Percentiles rank a stretch among this genome's conserved stretches.
phyloP scores from a whole-genome alignment of 441 rosid species.

The Pelargonium cotyledonis region DNA sequence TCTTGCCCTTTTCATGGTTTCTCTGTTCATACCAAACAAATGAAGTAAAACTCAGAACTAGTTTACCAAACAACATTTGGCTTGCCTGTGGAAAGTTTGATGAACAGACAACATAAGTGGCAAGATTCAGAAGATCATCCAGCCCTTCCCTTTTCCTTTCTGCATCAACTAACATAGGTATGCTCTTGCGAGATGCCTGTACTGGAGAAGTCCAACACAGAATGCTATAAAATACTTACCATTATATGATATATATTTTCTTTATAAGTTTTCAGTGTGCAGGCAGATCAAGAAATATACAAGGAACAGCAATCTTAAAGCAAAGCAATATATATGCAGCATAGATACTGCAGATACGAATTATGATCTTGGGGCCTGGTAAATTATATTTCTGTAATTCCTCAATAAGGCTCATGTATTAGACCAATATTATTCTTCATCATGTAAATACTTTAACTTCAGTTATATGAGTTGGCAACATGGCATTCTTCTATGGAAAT shows the following conservation, averaged over 20 bases:
- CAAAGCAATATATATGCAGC: background rate
- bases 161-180: constrained; percentile 67
- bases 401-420: background rate
- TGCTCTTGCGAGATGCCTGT: constrained; percentile 65
- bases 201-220: constrained; percentile 29
- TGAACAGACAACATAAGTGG: constrained; percentile 66
- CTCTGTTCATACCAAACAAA: constrained; percentile 1
- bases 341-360: background rate
- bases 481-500: background rate
- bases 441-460: background rate
- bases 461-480: background rate
- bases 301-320: background rate
- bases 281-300: background rate
- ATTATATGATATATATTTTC: constrained; percentile 16
- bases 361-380: background rate
- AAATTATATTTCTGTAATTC: background rate
- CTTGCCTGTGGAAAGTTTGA: constrained; percentile 76
- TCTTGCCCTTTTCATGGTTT: background rate
- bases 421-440: background rate
- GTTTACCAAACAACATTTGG: constrained; percentile 15
- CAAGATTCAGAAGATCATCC: constrained; percentile 57
- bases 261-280: background rate
- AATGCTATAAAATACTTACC: constrained; percentile 12
- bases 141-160: constrained; percentile 64
- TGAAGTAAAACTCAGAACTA: constrained; percentile 3